A percentile compares a stretch with the other conserved stretches of the same genome.
phyloP scores from a whole-genome alignment of 345 rosid genomes.

The Raphanus sativus region DNA sequence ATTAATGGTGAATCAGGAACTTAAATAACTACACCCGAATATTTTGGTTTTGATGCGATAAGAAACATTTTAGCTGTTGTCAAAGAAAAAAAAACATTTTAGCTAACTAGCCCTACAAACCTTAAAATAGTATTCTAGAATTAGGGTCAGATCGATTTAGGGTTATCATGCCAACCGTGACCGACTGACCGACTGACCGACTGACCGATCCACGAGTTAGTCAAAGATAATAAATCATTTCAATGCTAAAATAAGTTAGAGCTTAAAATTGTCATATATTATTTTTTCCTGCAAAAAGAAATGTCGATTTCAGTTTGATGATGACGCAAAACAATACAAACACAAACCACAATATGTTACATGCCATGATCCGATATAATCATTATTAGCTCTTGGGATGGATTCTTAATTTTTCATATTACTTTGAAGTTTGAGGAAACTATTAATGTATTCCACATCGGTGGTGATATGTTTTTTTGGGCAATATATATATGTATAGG shows the following conservation, averaged over 20 bases:
- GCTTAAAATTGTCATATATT: not conserved
- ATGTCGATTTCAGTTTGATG: not conserved
- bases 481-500: too few species aligned
- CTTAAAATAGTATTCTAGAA: constrained; percentile 3
- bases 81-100: not conserved
- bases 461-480: too few species aligned
- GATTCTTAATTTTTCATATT: not conserved
- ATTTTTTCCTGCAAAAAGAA: not conserved
- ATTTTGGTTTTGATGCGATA: not conserved
- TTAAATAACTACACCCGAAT: not conserved
- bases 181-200: constrained; percentile 25
- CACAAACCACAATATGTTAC: not conserved
- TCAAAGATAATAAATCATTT: constrained; percentile 10
- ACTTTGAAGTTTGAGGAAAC: not conserved
- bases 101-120: constrained; percentile 14
- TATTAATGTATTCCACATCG: not conserved
- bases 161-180: constrained; percentile 19
- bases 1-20: constrained; percentile 6
- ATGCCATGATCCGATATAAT: not conserved
- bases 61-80: not conserved
- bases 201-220: constrained; percentile 32
- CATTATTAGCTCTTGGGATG: not conserved
- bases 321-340: not conserved
- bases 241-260: not conserved
- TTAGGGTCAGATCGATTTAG: constrained; percentile 4